Conservation (phyloP, 1,284 basidiomycete species). For the Fomitopsis pinicola region DNA sequence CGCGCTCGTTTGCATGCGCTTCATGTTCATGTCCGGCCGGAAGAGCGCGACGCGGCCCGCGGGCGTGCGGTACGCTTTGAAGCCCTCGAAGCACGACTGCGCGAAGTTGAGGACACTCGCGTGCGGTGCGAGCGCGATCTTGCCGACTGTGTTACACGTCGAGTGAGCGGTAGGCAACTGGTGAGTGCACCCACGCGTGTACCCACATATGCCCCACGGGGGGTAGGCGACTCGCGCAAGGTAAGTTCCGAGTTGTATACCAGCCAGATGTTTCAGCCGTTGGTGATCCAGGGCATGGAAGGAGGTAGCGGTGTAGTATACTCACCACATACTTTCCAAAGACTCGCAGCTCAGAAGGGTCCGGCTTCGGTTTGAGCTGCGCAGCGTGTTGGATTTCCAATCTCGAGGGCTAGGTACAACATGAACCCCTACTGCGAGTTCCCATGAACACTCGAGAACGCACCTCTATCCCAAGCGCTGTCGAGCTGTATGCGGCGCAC, state of each 20-base stretch:
- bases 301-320: background rate
- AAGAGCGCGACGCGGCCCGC: conserved; percentile 85
- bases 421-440: background rate
- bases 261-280: too few relatives aligned
- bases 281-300: background rate
- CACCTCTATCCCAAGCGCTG: background rate
- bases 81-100: conserved; percentile 86
- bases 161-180: background rate
- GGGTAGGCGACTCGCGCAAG: too few relatives aligned
- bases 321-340: conserved; percentile 73
- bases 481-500: background rate
- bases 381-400: conserved; percentile 46
- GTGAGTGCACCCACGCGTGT: too few relatives aligned
- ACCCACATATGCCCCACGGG: too few relatives aligned
- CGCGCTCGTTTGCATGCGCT: conserved; percentile 82
- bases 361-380: conserved; percentile 48
- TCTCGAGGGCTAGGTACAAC: conserved; percentile 35
- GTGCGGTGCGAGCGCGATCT: conserved; percentile 74
- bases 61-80: conserved; percentile 90
- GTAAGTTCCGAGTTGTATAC: too few relatives aligned
- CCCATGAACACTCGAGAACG: too few relatives aligned
- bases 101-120: conserved; percentile 94
- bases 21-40: conserved; percentile 99
- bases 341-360: conserved; percentile 44
- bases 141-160: conserved; percentile 13